Evolutionary conservation across 2,329 filamentous ascomycete genomes (phyloP).

Genomic region (Aspergillus flavus): DNA sequence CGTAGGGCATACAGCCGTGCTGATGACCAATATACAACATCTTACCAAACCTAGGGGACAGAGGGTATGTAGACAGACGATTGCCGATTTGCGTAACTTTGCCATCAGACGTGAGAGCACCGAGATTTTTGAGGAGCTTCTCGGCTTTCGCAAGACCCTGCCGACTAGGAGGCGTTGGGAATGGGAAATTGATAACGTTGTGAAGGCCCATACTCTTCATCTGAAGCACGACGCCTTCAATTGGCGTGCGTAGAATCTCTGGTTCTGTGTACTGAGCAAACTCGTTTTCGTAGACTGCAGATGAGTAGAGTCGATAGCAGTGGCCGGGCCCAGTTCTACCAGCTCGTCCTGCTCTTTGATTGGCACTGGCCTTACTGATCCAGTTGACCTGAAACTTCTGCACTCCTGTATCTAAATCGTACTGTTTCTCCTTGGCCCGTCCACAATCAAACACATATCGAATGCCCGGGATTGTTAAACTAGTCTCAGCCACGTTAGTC

Average conservation of each 20-base stretch:
- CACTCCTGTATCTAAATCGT: constrained; percentile 83
- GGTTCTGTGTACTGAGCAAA: constrained; percentile 85
- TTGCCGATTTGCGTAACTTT: constrained; percentile 77
- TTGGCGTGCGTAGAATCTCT: constrained; percentile 86
- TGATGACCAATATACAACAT: constrained; percentile 88
- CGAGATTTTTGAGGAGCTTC: constrained; percentile 80
- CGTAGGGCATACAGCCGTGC: constrained; percentile 80
- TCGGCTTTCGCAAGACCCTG: constrained; percentile 80
- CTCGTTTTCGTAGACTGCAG: constrained; percentile 84
- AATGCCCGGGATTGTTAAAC: constrained; percentile 92
- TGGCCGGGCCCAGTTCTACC: constrained; percentile 94
- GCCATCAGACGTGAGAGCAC: constrained; percentile 71
- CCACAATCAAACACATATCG: constrained; percentile 96
- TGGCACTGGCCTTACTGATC: constrained; percentile 96
- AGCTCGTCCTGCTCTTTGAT: constrained; percentile 88
- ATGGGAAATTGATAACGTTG: constrained; percentile 90
- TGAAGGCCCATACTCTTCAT: constrained; percentile 93
- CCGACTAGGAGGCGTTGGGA: constrained; percentile 84
- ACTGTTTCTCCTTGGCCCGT: constrained; percentile 86
- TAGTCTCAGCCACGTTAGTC: constrained; percentile 96
- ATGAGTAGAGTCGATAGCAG: constrained; percentile 93
- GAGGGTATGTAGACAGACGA: constrained; percentile 83
- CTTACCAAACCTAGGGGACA: constrained; percentile 86
- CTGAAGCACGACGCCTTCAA: constrained; percentile 89
- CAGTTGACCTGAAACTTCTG: constrained; percentile 94